Percentiles rank a stretch among this genome's conserved stretches.
Evolutionary conservation across 495 filamentous ascomycete species (phyloP).

Genomic region (Parmelia sp.): DNA sequence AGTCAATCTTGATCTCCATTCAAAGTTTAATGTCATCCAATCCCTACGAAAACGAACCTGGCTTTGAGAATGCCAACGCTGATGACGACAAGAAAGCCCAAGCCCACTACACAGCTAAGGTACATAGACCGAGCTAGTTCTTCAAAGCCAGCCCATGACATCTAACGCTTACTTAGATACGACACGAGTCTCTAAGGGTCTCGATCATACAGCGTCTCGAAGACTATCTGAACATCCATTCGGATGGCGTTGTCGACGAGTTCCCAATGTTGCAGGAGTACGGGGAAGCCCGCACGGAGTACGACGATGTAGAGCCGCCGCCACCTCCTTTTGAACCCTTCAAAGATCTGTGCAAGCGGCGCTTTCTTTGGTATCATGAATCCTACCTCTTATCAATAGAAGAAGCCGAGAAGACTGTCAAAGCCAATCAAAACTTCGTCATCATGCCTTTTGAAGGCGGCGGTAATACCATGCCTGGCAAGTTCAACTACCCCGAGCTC

Average conservation of each 20-base stretch:
- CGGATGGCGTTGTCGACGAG: conserved; percentile 41
- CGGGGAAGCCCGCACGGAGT: conserved; percentile 26
- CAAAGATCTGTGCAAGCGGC: conserved; percentile 80
- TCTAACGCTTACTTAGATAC: conserved; percentile 52
- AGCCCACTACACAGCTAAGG: conserved; percentile 80
- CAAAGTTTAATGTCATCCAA: conserved; percentile 92
- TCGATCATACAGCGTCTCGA: conserved; percentile 83
- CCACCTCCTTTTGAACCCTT: conserved; percentile 70
- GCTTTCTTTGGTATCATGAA: conserved; percentile 95
- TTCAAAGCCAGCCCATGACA: background rate
- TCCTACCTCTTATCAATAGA: conserved; percentile 69
- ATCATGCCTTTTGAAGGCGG: conserved; percentile 79
- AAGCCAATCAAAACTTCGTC: conserved; percentile 55
- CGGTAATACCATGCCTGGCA: conserved; percentile 79
- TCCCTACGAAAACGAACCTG: conserved; percentile 94
- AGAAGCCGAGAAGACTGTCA: conserved; percentile 47
- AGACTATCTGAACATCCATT: conserved; percentile 60
- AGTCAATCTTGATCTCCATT: conserved; percentile 91
- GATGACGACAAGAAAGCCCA: conserved; percentile 65
- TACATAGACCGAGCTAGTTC: conserved; percentile 28
- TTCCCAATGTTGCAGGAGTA: conserved; percentile 28
- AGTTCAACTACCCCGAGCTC: conserved; percentile 75
- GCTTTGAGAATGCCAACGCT: conserved; percentile 70
- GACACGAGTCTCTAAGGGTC: conserved; percentile 83
- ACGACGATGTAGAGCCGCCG: conserved; percentile 41